phyloP scores from a whole-genome alignment of 2,329 filamentous ascomycete species.

The Aureobasidium sp. region DNA sequence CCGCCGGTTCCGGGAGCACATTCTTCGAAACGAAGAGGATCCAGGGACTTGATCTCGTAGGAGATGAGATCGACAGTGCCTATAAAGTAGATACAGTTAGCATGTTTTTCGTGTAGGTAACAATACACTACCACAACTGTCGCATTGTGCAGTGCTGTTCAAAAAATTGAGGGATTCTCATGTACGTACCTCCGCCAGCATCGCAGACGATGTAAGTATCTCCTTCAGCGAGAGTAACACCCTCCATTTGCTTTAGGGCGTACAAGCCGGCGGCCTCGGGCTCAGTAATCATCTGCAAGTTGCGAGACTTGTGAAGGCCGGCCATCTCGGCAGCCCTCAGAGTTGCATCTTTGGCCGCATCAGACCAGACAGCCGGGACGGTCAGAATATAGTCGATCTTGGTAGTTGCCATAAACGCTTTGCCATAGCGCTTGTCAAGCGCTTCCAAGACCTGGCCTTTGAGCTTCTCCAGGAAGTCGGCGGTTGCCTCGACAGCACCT shows the following conservation, averaged over 20 bases:
- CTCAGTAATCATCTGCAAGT: constrained; percentile 60
- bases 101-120: not conserved
- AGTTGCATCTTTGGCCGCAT: constrained; percentile 78
- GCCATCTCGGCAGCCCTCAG: constrained; percentile 60
- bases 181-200: constrained; percentile 47
- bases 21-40: constrained; percentile 67
- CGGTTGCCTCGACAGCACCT: constrained; percentile 70
- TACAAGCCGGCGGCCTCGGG: constrained; percentile 75
- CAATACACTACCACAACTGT: not conserved
- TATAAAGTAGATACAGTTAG: not conserved
- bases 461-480: constrained; percentile 71
- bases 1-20: constrained; percentile 73
- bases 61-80: constrained; percentile 62
- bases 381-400: constrained; percentile 74
- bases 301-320: constrained; percentile 63
- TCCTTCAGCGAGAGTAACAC: constrained; percentile 51
- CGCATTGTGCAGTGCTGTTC: too few species aligned
- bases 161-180: too few species aligned
- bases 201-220: constrained; percentile 61
- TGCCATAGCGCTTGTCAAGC: constrained; percentile 64
- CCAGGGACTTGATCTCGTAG: constrained; percentile 69
- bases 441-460: constrained; percentile 74
- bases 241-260: constrained; percentile 70
- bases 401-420: constrained; percentile 41
- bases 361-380: constrained; percentile 77